phyloP scores from a whole-genome alignment of 306 rosid species.

The Quercus variabilis region DNA sequence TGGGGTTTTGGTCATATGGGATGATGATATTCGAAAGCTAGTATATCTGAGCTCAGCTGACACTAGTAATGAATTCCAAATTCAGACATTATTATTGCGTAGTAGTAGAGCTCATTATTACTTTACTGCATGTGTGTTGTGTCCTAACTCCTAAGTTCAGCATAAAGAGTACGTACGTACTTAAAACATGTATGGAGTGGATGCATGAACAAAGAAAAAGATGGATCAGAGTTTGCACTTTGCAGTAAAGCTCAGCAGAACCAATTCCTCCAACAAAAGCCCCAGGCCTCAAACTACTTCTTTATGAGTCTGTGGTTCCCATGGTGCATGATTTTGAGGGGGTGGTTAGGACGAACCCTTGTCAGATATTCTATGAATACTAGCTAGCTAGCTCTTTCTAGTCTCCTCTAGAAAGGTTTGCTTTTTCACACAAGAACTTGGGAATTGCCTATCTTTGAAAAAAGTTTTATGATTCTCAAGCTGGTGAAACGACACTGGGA shows the following conservation, averaged over 20 bases:
- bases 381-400: neutral
- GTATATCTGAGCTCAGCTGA: too few relatives aligned
- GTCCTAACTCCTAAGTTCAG: neutral
- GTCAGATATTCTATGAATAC: neutral
- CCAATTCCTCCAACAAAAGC: neutral
- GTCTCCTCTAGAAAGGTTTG: neutral
- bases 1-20: too few relatives aligned
- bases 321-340: neutral
- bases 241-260: neutral
- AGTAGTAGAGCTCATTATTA: neutral
- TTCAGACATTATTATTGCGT: neutral
- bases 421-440: neutral
- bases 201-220: neutral
- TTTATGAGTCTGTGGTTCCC: neutral
- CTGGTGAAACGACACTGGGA: neutral
- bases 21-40: neutral
- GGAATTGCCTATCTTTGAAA: neutral
- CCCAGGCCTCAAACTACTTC: neutral
- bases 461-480: neutral
- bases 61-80: neutral
- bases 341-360: neutral
- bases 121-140: neutral
- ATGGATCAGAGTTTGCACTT: neutral
- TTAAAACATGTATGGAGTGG: neutral
- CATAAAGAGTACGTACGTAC: neutral